phyloP scores from a whole-genome alignment of 768 basidiomycete genomes.

The Asterophora lycoperdoides region DNA sequence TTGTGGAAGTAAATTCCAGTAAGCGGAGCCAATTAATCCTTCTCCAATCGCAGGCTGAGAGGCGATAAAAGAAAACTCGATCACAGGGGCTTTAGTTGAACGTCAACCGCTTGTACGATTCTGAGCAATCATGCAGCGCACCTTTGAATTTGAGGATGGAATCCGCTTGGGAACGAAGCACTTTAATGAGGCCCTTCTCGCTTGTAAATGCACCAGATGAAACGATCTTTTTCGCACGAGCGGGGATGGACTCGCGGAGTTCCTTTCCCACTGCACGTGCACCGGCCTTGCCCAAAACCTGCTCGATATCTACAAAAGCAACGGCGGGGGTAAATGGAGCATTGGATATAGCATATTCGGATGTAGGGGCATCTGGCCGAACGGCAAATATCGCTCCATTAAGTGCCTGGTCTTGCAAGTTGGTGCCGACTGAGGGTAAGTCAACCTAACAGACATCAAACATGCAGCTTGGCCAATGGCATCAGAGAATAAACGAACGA shows the following conservation, averaged over 20 bases:
- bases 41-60: not conserved
- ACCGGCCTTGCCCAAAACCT: conserved; percentile 4
- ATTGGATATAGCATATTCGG: conserved; percentile 7
- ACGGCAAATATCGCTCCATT: not conserved
- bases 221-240: conserved; percentile 10
- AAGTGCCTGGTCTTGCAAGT: conserved; percentile 15
- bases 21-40: not conserved
- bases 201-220: conserved; percentile 14
- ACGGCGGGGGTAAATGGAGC: conserved; percentile 5
- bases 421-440: conserved; percentile 14
- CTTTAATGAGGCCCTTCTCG: conserved; percentile 8
- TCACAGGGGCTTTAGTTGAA: conserved; percentile 9
- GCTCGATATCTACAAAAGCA: conserved; percentile 10
- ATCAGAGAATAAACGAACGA: not conserved
- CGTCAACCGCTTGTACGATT: not conserved
- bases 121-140: not conserved
- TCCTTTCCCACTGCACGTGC: not conserved
- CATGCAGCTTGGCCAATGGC: no score
- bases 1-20: conserved; percentile 16
- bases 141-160: conserved; percentile 10
- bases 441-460: conserved; percentile 3
- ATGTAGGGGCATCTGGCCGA: not conserved
- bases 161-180: conserved; percentile 8
- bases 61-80: conserved; percentile 9
- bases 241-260: not conserved